These are phyloP conservation scores for Beauveria asiatica DNA, from an alignment of 2,329 filamentous ascomycete species.

Conservation along the genomic window DNA sequence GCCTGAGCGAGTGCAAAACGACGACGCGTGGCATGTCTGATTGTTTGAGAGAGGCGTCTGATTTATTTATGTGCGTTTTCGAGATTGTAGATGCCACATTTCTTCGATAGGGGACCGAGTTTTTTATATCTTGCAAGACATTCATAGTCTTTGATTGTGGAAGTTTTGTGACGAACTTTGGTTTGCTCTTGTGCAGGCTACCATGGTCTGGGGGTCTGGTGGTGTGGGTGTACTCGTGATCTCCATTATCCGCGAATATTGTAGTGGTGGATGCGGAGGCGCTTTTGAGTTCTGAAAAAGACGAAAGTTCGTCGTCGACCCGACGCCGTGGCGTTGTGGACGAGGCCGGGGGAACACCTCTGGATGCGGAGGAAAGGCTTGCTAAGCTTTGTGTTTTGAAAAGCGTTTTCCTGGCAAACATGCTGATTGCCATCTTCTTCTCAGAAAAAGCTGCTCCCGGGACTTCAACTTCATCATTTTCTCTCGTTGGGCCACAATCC, in stretches of 20 bases:
- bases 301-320: not conserved
- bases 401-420: constrained; percentile 2
- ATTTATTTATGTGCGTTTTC: not conserved
- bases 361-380: not conserved
- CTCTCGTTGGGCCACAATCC: constrained; percentile 19
- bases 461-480: not conserved
- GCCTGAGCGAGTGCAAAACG: constrained; percentile 12
- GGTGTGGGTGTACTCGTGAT: constrained; percentile 1
- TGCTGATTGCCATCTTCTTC: not conserved
- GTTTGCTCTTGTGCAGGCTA: not conserved
- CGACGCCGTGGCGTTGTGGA: not conserved
- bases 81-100: not conserved
- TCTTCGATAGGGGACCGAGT: constrained; percentile 31
- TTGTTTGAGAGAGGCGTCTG: not conserved
- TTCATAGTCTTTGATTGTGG: constrained; percentile 38
- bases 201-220: not conserved
- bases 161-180: constrained; percentile 20
- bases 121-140: constrained; percentile 36
- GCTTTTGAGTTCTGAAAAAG: constrained; percentile 1
- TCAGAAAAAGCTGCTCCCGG: not conserved
- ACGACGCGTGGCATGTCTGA: constrained; percentile 6
- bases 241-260: not conserved
- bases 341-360: not conserved
- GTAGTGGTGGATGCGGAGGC: not conserved
- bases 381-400: constrained; percentile 3